These are phyloP conservation scores for Trichoderma semiorbis DNA, from an alignment of 2,329 filamentous ascomycete genomes.

Conservation along the genomic window DNA sequence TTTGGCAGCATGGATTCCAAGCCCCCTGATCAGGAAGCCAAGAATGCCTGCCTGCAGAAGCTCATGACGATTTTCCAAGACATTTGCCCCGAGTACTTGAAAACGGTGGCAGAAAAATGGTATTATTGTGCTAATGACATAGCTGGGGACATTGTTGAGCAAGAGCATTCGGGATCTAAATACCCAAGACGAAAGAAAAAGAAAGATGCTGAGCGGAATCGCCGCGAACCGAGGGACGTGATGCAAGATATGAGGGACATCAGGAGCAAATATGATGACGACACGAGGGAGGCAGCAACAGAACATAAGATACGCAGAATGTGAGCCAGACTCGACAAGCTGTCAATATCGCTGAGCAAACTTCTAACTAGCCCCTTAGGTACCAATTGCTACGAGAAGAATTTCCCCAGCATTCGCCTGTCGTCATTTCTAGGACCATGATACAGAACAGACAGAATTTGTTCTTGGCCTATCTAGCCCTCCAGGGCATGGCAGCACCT, in stretches of 20 bases:
- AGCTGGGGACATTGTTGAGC: slow-evolving; percentile 40
- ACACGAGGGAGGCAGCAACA: background rate
- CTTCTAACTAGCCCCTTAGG: background rate
- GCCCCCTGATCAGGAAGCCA: background rate
- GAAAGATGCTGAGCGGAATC: slow-evolving; percentile 41
- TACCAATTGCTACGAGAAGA: slow-evolving; percentile 17
- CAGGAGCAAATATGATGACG: background rate
- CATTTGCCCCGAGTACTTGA: slow-evolving; percentile 41
- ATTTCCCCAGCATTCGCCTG: slow-evolving; percentile 23
- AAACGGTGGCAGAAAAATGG: slow-evolving; percentile 26
- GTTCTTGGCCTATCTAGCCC: slow-evolving; percentile 21
- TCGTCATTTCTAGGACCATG: slow-evolving; percentile 18
- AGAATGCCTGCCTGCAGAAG: slow-evolving; percentile 20
- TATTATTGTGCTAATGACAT: slow-evolving; percentile 30
- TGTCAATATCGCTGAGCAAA: background rate
- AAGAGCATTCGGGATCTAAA: slow-evolving; percentile 34
- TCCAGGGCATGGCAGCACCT: background rate
- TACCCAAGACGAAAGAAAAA: slow-evolving; percentile 35
- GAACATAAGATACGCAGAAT: background rate
- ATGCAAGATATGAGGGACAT: background rate
- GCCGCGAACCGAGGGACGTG: slow-evolving; percentile 25
- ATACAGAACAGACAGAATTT: slow-evolving; percentile 18
- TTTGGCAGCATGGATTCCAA: background rate
- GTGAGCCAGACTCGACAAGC: background rate
- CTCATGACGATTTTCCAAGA: slow-evolving; percentile 41